Conservation (phyloP, 2,329 filamentous ascomycete species). For the Colletotrichum australisinense region DNA sequence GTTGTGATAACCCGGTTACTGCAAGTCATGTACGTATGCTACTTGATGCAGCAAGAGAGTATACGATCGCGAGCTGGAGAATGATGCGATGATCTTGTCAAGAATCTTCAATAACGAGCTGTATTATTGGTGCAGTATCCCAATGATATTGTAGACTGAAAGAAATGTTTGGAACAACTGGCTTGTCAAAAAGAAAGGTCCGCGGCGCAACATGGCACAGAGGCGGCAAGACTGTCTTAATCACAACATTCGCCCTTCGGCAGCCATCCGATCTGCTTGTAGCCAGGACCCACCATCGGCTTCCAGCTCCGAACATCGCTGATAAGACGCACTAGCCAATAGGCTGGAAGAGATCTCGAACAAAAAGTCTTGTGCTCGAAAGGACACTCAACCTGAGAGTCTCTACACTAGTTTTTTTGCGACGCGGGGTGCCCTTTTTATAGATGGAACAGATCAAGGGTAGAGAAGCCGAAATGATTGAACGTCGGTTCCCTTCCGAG, state of each 20-base stretch:
- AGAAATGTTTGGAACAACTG: not conserved
- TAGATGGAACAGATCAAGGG: not conserved
- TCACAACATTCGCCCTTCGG: not conserved
- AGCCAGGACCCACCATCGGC: not conserved
- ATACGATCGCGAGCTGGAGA: fast-evolving
- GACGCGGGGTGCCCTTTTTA: not conserved
- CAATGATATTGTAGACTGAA: not conserved
- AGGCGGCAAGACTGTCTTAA: not conserved
- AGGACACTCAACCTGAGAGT: not conserved
- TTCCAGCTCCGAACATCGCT: not conserved
- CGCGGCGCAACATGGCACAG: not conserved
- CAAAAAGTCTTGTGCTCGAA: not conserved
- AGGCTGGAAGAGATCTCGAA: not conserved
- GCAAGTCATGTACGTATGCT: not conserved
- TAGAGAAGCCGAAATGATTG: not conserved
- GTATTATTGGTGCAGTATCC: not conserved
- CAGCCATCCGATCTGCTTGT: not conserved
- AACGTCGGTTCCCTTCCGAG: not conserved
- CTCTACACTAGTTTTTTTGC: not conserved
- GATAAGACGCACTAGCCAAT: not conserved
- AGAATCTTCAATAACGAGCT: not conserved
- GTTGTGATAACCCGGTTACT: not conserved
- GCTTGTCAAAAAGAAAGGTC: not conserved
- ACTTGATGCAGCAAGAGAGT: not conserved
- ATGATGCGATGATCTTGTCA: not conserved